These are phyloP conservation scores for Przewalskia tangutica DNA, from an alignment of 257 asterid species.

Conservation along the genomic window DNA sequence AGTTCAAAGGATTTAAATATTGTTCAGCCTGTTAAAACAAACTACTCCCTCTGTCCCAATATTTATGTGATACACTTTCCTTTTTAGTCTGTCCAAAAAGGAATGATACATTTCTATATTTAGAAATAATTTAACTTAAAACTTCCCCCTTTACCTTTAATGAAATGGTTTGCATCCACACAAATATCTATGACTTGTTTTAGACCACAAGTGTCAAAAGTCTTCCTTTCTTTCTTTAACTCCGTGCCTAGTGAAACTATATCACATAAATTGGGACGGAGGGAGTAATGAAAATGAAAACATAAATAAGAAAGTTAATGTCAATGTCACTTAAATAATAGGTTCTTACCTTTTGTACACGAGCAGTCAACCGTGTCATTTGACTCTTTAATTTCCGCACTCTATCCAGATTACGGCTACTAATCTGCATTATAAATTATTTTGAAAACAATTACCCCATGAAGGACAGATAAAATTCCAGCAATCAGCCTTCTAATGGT, in stretches of 20 bases:
- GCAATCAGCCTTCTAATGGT: constrained; percentile 1
- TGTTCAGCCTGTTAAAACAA: background rate
- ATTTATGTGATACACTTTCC: too few species aligned
- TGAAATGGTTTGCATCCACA: too few species aligned
- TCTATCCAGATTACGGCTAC: constrained; percentile 84
- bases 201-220: too few species aligned
- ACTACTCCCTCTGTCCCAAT: too few species aligned
- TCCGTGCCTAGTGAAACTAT: too few species aligned
- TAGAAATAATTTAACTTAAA: too few species aligned
- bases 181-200: too few species aligned
- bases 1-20: background rate
- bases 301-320: background rate
- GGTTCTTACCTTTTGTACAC: constrained; percentile 75
- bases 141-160: too few species aligned
- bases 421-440: constrained; percentile 44
- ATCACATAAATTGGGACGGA: too few species aligned
- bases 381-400: constrained; percentile 85
- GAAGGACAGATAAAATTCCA: background rate
- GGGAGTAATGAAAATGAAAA: background rate
- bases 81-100: too few species aligned
- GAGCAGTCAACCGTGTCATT: constrained; percentile 92
- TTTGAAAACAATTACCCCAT: background rate
- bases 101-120: too few species aligned
- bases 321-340: background rate
- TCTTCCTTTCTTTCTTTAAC: too few species aligned